phyloP scores from a whole-genome alignment of 2,329 filamentous ascomycete genomes.

The Stagonosporopsis chrysanthemi region DNA sequence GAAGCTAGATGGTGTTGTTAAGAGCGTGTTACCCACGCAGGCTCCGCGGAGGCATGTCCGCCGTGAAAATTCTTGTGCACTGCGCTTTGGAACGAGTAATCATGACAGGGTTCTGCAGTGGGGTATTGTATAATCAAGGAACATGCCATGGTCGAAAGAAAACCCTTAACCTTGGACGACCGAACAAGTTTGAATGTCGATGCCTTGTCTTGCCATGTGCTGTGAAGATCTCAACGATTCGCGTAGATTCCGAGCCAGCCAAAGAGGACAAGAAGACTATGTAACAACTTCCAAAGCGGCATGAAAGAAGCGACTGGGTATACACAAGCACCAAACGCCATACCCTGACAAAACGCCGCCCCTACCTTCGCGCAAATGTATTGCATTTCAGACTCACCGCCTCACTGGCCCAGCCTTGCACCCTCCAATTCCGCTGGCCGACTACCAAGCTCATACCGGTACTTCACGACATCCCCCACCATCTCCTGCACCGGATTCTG shows the following conservation, averaged over 20 bases:
- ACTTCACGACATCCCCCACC: constrained; percentile 1
- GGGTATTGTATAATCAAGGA: neutral
- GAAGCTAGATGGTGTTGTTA: too few relatives aligned
- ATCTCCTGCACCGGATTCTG: constrained; percentile 6
- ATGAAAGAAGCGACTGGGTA: neutral
- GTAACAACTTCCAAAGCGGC: neutral
- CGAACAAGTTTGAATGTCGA: neutral
- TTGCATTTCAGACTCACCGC: neutral
- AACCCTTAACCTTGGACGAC: neutral
- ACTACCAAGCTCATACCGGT: constrained; percentile 1
- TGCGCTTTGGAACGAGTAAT: neutral
- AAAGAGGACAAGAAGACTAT: neutral
- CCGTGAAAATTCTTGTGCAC: neutral
- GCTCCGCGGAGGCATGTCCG: neutral
- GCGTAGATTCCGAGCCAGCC: neutral
- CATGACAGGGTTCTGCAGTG: neutral
- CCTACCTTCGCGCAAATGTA: neutral
- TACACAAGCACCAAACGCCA: neutral
- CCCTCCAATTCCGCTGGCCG: constrained; percentile 9
- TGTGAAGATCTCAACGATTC: neutral
- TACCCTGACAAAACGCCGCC: neutral
- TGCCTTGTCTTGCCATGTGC: neutral
- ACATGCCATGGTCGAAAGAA: neutral
- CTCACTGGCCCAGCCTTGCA: neutral
- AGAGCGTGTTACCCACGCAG: too few relatives aligned